Evolutionary conservation across 345 rosid genomes (phyloP), one percentile per base, ranked within the genome.

Genomic region (Hirschfeldia incana): DNA sequence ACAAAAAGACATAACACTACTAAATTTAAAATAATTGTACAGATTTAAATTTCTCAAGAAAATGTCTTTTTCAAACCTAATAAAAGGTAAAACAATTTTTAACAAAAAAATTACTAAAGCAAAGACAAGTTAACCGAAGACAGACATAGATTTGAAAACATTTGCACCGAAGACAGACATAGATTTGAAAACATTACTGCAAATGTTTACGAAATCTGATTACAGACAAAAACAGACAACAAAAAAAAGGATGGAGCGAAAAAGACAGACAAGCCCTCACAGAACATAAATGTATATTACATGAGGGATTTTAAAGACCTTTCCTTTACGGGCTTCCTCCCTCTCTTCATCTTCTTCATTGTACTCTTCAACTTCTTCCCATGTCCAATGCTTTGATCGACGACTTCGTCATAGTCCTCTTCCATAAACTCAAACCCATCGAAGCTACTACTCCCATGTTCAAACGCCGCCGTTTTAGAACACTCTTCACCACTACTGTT

Each of bases 281-380:
- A 73, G 12, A 73, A 62, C 33, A 67, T 0, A 29, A 28, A 63
- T 13, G 27, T 13, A 33, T 60, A 15, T 87, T 84, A 90, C 97
- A 92, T 92, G 6, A 94, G 90, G n/a, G 98, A 94, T 76, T 90
- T 94, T 78, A 94, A 86, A 61, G 98, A 92, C 76, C 97, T 89
- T 63, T 93, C 93, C 81, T 94, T 92, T 11, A 90, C 88, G 1
- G 97, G 97, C 70, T 92, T 94, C 74, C 97, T 67, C 84, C 29
- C 89, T 83, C 89, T 81, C 85, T 94, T 72, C 74, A 33, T 83
- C 84, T 26, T 76, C 74, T 67, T 85, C 84, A 39, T 49, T 49
- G 17, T 53, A 53, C 59, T 69, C 79, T 5, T 70, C 29, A 37
- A 53, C 60, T 16, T 62, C 81, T 30, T 71, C 30, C 57, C 77